Base-by-base conservation (phyloP, 208 protist species). In the Borovskyia barvae region DNA sequence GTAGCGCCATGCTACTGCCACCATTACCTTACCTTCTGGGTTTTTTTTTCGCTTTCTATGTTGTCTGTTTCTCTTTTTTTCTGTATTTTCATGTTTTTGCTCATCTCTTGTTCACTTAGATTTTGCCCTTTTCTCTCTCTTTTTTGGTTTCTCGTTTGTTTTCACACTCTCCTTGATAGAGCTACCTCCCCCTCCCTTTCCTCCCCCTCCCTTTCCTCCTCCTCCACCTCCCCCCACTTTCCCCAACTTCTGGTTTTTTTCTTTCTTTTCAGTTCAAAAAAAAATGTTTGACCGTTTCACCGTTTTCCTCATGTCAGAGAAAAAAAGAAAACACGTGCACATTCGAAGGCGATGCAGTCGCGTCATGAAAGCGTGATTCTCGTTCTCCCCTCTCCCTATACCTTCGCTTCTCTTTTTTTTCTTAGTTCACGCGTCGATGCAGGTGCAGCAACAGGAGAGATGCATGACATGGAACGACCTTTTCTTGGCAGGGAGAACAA, bases 141-240 rank as follows among this genome's bases (percentile, higher is more conserved):
- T 62, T 42, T 62, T 64, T 59, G 43, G 53, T 65, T 72, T 75
- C 37, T 29, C 26, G 8, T 47, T 20, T 33, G 22, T 9, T 25
- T 55, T 70, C 24, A 43, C 26, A 48, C 15, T 68, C 43, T 40
- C 15, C 43, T 30, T 17, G 30, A 35, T 55, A 35, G 22, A 15
- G 29, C 14, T 35, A 14, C 4, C 25, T 48, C 3, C 36, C 22
- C 19, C 29, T 60, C 20, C 41, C 51, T n/a, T 32, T 59, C 40
- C 48, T 37, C 28, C 22, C 37, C 14, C 37, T 50, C 28, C 3
- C 30, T 41, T 41, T 50, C 6, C 24, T 32, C 50, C 17, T 26
- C 5, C 6, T 32, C 8, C 6, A 12, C 50, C 41, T 29, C 2
- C 26, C 6, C 15, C 11, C 9, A 12, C n/a, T 46, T 19, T 14